A percentile compares a stretch with the other conserved stretches of the same genome.
Conservation (phyloP, 495 filamentous ascomycete species). For the Hyaloscypha hepaticicola region DNA sequence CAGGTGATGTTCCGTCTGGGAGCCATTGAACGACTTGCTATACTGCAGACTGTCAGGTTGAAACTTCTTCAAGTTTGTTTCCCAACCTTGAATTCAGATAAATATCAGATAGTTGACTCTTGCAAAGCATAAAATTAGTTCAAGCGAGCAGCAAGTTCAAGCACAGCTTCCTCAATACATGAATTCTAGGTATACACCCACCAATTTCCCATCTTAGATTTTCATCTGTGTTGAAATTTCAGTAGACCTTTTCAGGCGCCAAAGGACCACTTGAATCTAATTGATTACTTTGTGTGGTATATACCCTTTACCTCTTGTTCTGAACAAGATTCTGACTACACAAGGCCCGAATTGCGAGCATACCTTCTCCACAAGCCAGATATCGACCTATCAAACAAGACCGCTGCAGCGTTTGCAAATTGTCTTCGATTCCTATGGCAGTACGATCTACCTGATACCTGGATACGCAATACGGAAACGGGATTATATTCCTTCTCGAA, state of each 20-base stretch:
- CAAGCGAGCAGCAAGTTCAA: background rate
- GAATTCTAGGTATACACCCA: background rate
- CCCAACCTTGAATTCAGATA: background rate
- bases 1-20: background rate
- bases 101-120: background rate
- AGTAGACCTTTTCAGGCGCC: background rate
- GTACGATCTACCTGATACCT: background rate
- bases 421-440: background rate
- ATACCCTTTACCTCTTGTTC: background rate
- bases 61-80: background rate
- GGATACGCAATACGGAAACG: background rate
- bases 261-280: background rate
- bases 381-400: background rate
- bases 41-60: background rate
- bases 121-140: background rate
- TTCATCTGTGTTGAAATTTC: background rate
- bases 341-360: background rate
- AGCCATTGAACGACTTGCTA: background rate
- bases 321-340: background rate
- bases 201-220: background rate
- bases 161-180: background rate
- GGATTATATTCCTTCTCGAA: background rate
- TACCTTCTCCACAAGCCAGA: background rate
- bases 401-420: background rate
- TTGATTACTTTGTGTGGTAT: background rate